phyloP scores from a whole-genome alignment of 306 rosid species.

The Begonia masoniana region DNA sequence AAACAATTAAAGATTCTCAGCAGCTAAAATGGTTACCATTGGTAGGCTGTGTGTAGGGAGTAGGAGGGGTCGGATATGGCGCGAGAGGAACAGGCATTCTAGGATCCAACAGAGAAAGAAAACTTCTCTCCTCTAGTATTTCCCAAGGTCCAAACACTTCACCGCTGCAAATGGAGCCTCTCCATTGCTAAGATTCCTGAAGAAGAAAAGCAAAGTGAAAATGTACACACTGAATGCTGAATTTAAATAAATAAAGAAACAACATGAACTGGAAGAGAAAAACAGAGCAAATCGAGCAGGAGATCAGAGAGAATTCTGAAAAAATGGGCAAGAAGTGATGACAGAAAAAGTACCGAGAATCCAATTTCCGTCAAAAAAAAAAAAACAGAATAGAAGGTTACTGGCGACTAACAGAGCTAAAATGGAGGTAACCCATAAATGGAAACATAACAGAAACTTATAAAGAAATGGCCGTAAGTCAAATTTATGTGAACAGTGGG shows the following conservation, averaged over 20 bases:
- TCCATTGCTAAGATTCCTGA: slow-evolving; percentile 10
- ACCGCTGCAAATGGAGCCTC: slow-evolving; percentile 20
- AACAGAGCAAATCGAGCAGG: background rate
- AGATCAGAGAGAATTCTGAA: background rate
- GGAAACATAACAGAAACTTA: background rate
- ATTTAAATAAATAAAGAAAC: slow-evolving; percentile 1
- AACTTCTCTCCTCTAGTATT: slow-evolving; percentile 7
- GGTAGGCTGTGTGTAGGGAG: slow-evolving; percentile 62
- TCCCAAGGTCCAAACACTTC: slow-evolving; percentile 25
- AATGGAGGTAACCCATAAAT: slow-evolving; percentile 7
- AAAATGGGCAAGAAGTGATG: background rate
- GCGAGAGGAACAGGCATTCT: slow-evolving; percentile 99
- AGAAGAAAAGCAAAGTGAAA: slow-evolving; percentile 19
- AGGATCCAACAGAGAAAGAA: slow-evolving; percentile 13
- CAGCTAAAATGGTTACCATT: slow-evolving; percentile 41
- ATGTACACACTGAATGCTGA: slow-evolving; percentile 3
- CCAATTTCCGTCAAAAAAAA: background rate
- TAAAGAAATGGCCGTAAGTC: background rate
- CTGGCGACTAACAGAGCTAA: slow-evolving; percentile 1
- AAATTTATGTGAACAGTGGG: slow-evolving; percentile 3
- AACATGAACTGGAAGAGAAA: slow-evolving; percentile 2
- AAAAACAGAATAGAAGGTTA: background rate
- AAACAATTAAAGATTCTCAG: background rate
- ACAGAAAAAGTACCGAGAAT: background rate
- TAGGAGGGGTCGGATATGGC: slow-evolving; percentile 74